Evolutionary conservation across 257 asterid species (phyloP), one percentile per base, ranked within the genome.

Genomic region (Fraxinus americana): DNA sequence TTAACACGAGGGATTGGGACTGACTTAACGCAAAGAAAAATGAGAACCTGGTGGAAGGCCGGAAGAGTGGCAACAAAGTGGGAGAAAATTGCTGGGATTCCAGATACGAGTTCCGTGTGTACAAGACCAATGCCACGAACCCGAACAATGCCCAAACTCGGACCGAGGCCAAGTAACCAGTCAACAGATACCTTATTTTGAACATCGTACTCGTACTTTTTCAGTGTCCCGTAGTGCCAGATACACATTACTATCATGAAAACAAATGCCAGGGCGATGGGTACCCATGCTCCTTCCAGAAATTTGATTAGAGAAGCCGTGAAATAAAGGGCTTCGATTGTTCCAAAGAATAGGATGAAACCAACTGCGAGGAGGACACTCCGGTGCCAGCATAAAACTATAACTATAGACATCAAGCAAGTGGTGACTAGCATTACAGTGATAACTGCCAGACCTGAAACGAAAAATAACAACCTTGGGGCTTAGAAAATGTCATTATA

Each of bases 371-470:
- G 66, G 36, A 78, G 10, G 30, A 78, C 75, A 9, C 75, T 82
- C 45, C 59, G 21, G 17, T 79, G 70, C 86, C 86, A 82, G 75
- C 86, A 82, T 48, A 82, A 68, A 67, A 82, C 73, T n/a, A 82
- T 78, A 30, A 82, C 86, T 12, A 82, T 77, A 25, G 86, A 82
- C 86, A 78, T 82, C 19, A 82, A 79, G 83, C 83, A 78, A 8
- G 86, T 82, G 0, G 86, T 78, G 36, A 81, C 85, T 65, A 81
- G 70, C 85, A 81, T 81, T 36, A 81, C 85, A 1, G 85, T 81
- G 66, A 81, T 81, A 35, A 81, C 85, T 7, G 85, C 85, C 76
- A 81, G 25, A 50, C 85, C 85, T 81, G 75, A 7, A 72, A 25
- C 36, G 14, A 27, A 39, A 11, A 17, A 29, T 17, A 32, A 27